Evolutionary conservation across 495 filamentous ascomycete genomes (phyloP), one percentile per base, ranked within the genome.

Genomic region (Podospora australis): DNA sequence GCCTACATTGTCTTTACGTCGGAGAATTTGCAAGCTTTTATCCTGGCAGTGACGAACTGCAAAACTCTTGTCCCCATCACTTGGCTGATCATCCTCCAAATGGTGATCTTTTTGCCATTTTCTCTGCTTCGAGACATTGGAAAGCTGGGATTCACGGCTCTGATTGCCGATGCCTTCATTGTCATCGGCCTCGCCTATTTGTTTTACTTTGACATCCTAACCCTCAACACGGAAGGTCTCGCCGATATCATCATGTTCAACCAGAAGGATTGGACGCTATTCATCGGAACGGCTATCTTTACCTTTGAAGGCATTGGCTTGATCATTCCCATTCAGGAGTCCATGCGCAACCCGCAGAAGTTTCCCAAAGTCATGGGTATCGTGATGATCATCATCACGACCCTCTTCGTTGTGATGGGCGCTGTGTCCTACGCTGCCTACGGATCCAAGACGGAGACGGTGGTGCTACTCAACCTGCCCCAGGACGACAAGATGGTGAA

Each of bases 1-100:
- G 92, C 92, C n/a, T 97, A 97, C 66, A 96, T 95, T 52, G 92
- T 98, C 46, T 98, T 98, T 63, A 95, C 91, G 5, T 85, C 89
- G 7, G 87, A 96, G 63, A 98, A 96, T 50, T 66, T 98, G 43
- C 91, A 95, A 60, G 92, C 92, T 8, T 96, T 98, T 67, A 84
- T 96, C 39, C 78, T 79, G 36, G 79, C 79, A 3, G 88, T 97
- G 39, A 83, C 87, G 45, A 73, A 91, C 50, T 95, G 91, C 72
- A 73, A 78, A 59, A 86, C 80, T 0, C 71, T 78, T 58, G 87
- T 98, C 50, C 79, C 87, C 55, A 87, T 97, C 67, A 87, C 87
- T 52, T 88, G 74, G 63, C 78, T 98, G 66, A 94, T 98, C 45
- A 61, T 96, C 54, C 79, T 96, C 74, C 92, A 98, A 67, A 81